Evolutionary conservation across 2,329 filamentous ascomycete species (phyloP).

Genomic region (Cordyceps tenuipes): DNA sequence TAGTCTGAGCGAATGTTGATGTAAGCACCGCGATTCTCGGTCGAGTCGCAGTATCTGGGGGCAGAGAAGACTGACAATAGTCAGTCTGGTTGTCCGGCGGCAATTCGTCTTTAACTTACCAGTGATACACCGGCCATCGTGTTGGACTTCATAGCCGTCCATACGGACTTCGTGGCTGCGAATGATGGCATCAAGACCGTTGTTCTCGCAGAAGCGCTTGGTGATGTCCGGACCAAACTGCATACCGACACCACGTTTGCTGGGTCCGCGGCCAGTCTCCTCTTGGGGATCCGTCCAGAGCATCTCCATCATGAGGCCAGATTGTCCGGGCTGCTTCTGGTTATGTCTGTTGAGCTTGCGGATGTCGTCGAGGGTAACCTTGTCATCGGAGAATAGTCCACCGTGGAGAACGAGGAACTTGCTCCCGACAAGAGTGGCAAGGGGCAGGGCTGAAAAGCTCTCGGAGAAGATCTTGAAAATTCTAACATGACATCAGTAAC

Average conservation of each 20-base stretch:
- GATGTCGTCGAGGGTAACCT: slow-evolving; percentile 84
- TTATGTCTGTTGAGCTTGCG: slow-evolving; percentile 84
- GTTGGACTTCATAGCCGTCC: slow-evolving; percentile 98
- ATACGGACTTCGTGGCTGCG: slow-evolving; percentile 96
- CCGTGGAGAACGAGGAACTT: slow-evolving; percentile 92
- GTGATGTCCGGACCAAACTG: slow-evolving; percentile 97
- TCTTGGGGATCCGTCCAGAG: slow-evolving; percentile 96
- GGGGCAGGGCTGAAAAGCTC: slow-evolving; percentile 86
- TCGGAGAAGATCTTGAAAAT: slow-evolving; percentile 97
- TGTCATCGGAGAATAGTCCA: slow-evolving; percentile 93
- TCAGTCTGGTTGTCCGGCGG: slow-evolving; percentile 18
- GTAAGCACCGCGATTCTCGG: slow-evolving; percentile 95
- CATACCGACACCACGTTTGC: slow-evolving; percentile 92
- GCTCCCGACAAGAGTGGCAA: slow-evolving; percentile 83
- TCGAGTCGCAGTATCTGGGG: slow-evolving; percentile 94
- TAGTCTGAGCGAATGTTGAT: slow-evolving; percentile 93
- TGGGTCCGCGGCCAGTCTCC: slow-evolving; percentile 76
- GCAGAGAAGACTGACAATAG: slow-evolving; percentile 71
- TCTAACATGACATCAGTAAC: slow-evolving; percentile 26
- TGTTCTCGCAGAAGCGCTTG: slow-evolving; percentile 92
- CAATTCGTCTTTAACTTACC: slow-evolving; percentile 39
- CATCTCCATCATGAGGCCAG: slow-evolving; percentile 99
- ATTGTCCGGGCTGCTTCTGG: slow-evolving; percentile 86
- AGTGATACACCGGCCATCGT: slow-evolving; percentile 91
- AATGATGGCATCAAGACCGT: slow-evolving; percentile 89